Conservation (phyloP, 2,329 filamentous ascomycete species). For the Gnomoniopsis smithogilvyi region DNA sequence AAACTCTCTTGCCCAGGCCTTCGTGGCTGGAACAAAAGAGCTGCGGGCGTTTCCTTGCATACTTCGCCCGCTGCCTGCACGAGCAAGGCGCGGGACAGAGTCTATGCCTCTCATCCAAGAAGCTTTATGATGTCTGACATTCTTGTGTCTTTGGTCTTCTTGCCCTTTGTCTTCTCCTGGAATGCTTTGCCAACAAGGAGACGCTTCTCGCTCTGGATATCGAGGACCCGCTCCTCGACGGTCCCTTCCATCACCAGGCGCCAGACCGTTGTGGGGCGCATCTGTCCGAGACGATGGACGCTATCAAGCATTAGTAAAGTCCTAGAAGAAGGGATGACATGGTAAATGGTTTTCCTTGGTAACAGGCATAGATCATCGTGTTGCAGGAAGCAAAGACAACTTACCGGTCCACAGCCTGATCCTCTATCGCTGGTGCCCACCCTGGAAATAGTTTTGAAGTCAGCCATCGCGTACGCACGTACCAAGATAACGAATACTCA, state of each 20-base stretch:
- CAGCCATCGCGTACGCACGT: not conserved
- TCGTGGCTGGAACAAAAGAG: not conserved
- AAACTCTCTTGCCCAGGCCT: too few relatives aligned
- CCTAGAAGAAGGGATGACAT: too few relatives aligned
- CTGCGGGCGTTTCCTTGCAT: not conserved
- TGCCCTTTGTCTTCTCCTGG: conserved; percentile 62
- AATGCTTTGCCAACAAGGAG: conserved; percentile 76
- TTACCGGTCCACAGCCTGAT: conserved; percentile 78
- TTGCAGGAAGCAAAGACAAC: too few relatives aligned
- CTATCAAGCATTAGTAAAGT: conserved; percentile 30
- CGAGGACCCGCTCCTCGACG: conserved; percentile 77
- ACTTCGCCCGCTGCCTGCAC: not conserved
- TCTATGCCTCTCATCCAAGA: conserved; percentile 24
- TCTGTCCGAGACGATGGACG: conserved; percentile 83
- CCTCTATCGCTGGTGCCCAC: conserved; percentile 93
- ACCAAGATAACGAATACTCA: conserved; percentile 28
- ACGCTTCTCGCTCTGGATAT: conserved; percentile 76
- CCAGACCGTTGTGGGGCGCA: conserved; percentile 73
- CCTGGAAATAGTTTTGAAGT: conserved; percentile 32
- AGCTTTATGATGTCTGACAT: conserved; percentile 54
- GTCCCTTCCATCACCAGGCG: conserved; percentile 75
- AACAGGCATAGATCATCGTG: too few relatives aligned
- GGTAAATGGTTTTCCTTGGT: too few relatives aligned
- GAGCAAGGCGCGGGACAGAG: not conserved
- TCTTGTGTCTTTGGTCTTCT: conserved; percentile 55